Conservation (phyloP, 176 grass and related monocot species). For the Phoenix dactylifera region DNA sequence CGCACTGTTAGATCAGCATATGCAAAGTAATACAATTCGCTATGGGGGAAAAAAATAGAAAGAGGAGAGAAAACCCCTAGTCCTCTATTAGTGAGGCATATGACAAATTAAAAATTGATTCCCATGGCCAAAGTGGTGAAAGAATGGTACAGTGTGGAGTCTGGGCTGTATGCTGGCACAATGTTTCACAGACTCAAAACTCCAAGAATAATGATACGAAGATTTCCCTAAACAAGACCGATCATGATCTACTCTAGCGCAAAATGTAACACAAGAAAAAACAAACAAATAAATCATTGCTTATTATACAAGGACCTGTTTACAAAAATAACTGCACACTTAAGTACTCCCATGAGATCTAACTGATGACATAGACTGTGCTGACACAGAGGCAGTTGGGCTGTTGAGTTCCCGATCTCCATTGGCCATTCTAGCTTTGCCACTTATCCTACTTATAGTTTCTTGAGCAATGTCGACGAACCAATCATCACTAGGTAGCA, state of each 20-base stretch:
- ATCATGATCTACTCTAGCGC: neutral
- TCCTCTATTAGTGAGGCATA: too few relatives aligned
- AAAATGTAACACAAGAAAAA: neutral
- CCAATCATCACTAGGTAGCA: conserved; percentile 68
- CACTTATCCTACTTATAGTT: conserved; percentile 58
- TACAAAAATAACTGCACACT: conserved; percentile 26
- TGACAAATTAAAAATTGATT: too few relatives aligned
- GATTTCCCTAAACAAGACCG: neutral
- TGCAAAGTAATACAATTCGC: too few relatives aligned
- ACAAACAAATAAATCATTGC: neutral
- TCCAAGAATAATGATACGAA: neutral
- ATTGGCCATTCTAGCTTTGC: conserved; percentile 48
- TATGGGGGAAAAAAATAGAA: too few relatives aligned
- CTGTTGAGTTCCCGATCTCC: conserved; percentile 76
- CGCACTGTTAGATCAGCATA: too few relatives aligned
- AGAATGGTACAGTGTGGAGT: conserved; percentile 18
- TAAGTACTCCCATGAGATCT: conserved; percentile 58
- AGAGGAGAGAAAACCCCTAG: too few relatives aligned
- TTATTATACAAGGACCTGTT: conserved; percentile 18
- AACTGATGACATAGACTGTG: conserved; percentile 77
- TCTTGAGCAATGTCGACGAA: conserved; percentile 80
- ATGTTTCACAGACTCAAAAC: conserved; percentile 2
- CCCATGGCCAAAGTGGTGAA: too few relatives aligned
- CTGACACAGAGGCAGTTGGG: conserved; percentile 82
- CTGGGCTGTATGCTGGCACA: neutral